Evolutionary conservation across 148 eudicot genomes (phyloP), one percentile per base, ranked within the genome.

Genomic region (Rhododendron molle): DNA sequence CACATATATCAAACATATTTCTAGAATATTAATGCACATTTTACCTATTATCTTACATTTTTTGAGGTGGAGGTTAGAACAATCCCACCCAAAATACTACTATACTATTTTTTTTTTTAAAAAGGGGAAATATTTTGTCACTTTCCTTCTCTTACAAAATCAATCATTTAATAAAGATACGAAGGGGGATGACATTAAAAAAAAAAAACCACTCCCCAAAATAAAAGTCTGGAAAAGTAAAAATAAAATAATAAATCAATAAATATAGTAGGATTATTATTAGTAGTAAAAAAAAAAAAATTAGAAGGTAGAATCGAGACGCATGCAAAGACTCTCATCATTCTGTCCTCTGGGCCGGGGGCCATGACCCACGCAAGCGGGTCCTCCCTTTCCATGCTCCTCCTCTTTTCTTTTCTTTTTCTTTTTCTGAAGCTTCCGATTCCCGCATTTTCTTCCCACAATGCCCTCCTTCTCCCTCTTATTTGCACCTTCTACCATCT

Each of bases 291-390:
- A 46, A 76, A 36, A 76, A 38, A n/a, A n/a, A n/a, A n/a, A n/a
- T n/a, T n/a, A n/a, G 49, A 14, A 26, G 73, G 47, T 20, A 79
- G 82, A 86, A 86, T 84, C 90, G 90, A 91, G 90, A 89, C 93
- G 91, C 93, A 91, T 91, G 93, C 89, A 88, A 87, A 88, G 52
- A 69, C 71, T 40, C 86, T 88, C 88, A 91, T 91, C 89, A 91
- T 91, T 71, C 12, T 91, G 93, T 91, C 88, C 84, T 86, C 78
- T 15, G 3, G 60, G 60, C 60, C 4, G 7, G 44, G 34, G 23
- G 65, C n/a, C 83, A 32, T 83, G 85, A n/a, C 90, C 89, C 88
- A 88, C 87, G 85, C 83, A 83, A 86, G 65, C 44, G 44, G 44
- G 44, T 40, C 83, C 88, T 81, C 87, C 90, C n/a, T n/a, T n/a